Evolutionary conservation across 345 rosid genomes (phyloP).

Genomic region (Turnera subulata): DNA sequence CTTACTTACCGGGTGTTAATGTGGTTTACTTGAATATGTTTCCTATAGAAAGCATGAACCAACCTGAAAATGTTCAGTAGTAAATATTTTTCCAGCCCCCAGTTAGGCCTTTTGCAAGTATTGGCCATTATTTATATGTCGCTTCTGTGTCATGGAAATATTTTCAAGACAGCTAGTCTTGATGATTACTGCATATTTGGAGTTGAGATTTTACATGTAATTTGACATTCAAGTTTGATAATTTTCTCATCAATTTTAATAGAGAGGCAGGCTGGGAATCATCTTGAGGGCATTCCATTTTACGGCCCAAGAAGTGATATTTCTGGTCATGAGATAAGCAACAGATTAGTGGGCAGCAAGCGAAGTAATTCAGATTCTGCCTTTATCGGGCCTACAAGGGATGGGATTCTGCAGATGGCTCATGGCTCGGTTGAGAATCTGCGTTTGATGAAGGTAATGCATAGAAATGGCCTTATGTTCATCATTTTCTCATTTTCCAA

Average conservation of each 20-base stretch:
- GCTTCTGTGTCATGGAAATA: neutral
- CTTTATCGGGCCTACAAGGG: slow-evolving; percentile 40
- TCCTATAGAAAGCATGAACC: neutral
- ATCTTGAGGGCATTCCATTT: slow-evolving; percentile 83
- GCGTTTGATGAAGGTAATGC: slow-evolving; percentile 73
- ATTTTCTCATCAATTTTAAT: slow-evolving; percentile 31
- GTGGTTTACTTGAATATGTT: slow-evolving; percentile 1
- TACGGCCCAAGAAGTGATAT: slow-evolving; percentile 66
- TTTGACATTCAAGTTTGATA: slow-evolving; percentile 20
- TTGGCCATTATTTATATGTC: no score
- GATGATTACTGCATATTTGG: neutral
- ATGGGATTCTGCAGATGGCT: slow-evolving; percentile 31
- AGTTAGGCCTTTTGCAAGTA: neutral
- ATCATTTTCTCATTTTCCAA: slow-evolving; percentile 1
- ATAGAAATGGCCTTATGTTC: slow-evolving; percentile 1
- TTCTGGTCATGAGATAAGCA: slow-evolving; percentile 61
- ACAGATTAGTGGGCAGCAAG: slow-evolving; percentile 61
- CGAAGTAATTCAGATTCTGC: slow-evolving; percentile 72
- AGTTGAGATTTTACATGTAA: slow-evolving; percentile 13
- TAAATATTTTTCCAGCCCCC: neutral
- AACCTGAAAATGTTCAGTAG: slow-evolving; percentile 2
- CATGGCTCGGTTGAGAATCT: slow-evolving; percentile 66
- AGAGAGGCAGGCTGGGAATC: slow-evolving; percentile 61
- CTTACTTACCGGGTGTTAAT: neutral
- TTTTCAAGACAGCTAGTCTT: neutral